Evolutionary conservation across 2,329 filamentous ascomycete genomes (phyloP).

Genomic region (Paraphaeosphaeria sporulosa): DNA sequence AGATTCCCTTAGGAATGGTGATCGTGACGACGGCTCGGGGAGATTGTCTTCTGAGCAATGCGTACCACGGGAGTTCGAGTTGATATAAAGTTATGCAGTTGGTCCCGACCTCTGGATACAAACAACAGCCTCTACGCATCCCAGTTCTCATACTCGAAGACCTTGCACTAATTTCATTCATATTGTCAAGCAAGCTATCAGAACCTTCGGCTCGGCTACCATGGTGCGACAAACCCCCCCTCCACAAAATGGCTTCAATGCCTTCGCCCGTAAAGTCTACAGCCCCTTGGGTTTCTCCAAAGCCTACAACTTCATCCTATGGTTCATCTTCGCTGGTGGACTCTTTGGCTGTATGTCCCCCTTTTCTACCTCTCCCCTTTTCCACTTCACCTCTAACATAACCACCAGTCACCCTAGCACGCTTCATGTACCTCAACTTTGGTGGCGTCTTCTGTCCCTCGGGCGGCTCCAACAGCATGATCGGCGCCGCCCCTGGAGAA

Average conservation of each 20-base stretch:
- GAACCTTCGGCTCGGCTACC: background rate
- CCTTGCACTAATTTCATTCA: background rate
- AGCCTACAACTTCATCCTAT: conserved; percentile 65
- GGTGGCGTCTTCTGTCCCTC: conserved; percentile 46
- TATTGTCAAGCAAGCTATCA: background rate
- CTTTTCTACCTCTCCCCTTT: background rate
- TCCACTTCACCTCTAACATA: background rate
- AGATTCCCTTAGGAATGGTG: background rate
- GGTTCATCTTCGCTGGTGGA: conserved; percentile 26
- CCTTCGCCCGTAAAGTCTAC: conserved; percentile 25
- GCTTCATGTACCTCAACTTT: conserved; percentile 57
- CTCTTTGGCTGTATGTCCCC: conserved; percentile 17
- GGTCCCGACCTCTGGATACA: background rate
- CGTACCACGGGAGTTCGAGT: background rate
- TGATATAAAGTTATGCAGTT: background rate
- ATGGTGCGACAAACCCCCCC: conserved; percentile 24
- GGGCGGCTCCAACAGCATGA: conserved; percentile 16
- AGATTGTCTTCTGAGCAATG: background rate
- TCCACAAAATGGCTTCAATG: conserved; percentile 20
- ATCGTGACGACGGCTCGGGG: background rate
- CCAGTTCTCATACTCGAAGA: background rate
- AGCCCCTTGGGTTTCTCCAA: conserved; percentile 63
- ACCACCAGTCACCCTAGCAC: conserved; percentile 52
- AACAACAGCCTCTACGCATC: background rate
- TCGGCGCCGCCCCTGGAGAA: conserved; percentile 50